These are phyloP conservation scores for Saxophila tyrrhenica DNA, from an alignment of 495 filamentous ascomycete genomes.

Conservation along the genomic window DNA sequence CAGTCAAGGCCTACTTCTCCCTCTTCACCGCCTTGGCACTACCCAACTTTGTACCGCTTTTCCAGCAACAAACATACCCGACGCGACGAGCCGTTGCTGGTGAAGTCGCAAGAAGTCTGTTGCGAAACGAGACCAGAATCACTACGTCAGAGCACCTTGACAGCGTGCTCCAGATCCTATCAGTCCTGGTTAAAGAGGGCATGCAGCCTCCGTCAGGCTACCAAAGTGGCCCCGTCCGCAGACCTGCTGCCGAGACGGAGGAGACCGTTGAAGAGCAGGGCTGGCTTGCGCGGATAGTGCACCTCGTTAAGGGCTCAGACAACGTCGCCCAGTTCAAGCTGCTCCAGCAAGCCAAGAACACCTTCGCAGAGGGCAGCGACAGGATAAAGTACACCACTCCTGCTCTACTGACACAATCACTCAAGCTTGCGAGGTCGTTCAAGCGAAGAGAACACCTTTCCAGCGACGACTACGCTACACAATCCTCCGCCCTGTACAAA, in stretches of 20 bases:
- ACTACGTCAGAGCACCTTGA: constrained; percentile 68
- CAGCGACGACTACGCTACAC: constrained; percentile 87
- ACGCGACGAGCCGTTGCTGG: constrained; percentile 83
- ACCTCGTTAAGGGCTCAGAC: constrained; percentile 67
- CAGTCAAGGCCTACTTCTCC: constrained; percentile 78
- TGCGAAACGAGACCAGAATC: constrained; percentile 70
- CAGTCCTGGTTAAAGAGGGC: constrained; percentile 87
- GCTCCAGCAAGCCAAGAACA: constrained; percentile 77
- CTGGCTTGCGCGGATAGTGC: constrained; percentile 83
- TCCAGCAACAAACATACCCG: constrained; percentile 85
- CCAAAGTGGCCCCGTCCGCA: constrained; percentile 57
- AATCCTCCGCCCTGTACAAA: constrained; percentile 81
- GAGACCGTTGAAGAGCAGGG: constrained; percentile 97
- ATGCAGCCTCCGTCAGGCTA: constrained; percentile 74
- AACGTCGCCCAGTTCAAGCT: constrained; percentile 89
- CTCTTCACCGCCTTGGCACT: constrained; percentile 88
- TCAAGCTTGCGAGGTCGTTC: constrained; percentile 80
- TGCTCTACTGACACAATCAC: constrained; percentile 76
- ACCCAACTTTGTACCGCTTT: constrained; percentile 79
- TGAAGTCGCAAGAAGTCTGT: constrained; percentile 65
- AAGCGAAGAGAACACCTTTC: constrained; percentile 89
- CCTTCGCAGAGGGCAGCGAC: constrained; percentile 86
- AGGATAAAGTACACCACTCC: constrained; percentile 91
- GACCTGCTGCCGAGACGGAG: constrained; percentile 66
- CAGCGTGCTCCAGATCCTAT: constrained; percentile 74